Evolutionary conservation across 129 eudicot species (phyloP), one percentile per base, ranked within the genome.

Genomic region (Dittrichia graveolens): DNA sequence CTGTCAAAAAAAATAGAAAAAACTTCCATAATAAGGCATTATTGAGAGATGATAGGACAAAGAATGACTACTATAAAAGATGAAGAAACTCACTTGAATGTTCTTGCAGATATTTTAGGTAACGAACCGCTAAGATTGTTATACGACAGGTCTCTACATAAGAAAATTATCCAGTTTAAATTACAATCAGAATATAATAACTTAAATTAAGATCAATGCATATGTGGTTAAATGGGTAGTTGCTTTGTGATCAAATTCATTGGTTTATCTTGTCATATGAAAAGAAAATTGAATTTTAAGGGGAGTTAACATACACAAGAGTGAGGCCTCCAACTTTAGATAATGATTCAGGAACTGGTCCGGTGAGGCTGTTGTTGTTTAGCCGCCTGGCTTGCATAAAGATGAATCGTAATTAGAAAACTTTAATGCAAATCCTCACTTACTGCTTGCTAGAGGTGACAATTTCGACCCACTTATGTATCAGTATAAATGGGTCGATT

Each of bases 341-440:
- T 55, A 94, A 83, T n/a, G 99, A 85, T 24, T 88, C 83, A n/a
- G 99, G 99, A 78, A 88, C 88, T 7, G 80, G 65, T 67, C 97
- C 99, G 6, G 66, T 74, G 66, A 94, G 91, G 81, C 96, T 94
- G 63, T 94, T 94, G 87, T 94, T 94, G 90, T 90, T 94, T 24
- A 94, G 89, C 59, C 99, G 96, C 88, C 99, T 90, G 85, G 65
- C 74, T 82, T 75, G 65, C 83, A 79, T 39, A 83, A 65, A 38
- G 10, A 42, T 11, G 70, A 71, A 15, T 73, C 3, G 46, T 52
- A 48, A 39, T 40, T 69, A 72, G 69, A 63, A 69, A 72, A 16
- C 0, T 47, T 24, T 8, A 52, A 40, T 61, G 40, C 55, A 39
- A 7, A 16, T 61, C 24, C 39, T 77, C 15, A 18, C 31, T 14